Evolutionary conservation across 2,329 filamentous ascomycete genomes (phyloP).

Genomic region (Venturia nashicola): DNA sequence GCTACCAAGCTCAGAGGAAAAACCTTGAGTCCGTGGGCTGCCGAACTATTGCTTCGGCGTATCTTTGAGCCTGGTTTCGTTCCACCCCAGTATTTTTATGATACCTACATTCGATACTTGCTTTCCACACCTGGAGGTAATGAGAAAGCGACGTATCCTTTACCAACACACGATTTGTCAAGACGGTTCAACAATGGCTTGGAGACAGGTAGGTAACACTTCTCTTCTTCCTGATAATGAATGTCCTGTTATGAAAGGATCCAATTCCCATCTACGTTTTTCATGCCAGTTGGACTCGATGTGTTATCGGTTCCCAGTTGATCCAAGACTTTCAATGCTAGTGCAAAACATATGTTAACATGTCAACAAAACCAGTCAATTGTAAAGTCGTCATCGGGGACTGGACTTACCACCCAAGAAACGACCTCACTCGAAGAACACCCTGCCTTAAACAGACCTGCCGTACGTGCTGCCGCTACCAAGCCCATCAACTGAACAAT

Average conservation of each 20-base stretch:
- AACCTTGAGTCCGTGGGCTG: background rate
- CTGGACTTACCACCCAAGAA: background rate
- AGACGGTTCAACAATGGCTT: background rate
- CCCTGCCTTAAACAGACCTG: background rate
- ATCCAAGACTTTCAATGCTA: too few species aligned
- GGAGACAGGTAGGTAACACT: background rate
- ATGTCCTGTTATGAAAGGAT: background rate
- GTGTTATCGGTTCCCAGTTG: background rate
- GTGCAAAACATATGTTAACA: background rate
- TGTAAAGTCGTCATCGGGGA: background rate
- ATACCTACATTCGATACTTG: background rate
- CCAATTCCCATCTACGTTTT: background rate
- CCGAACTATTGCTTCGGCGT: background rate
- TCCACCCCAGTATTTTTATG: background rate
- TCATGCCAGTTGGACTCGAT: background rate
- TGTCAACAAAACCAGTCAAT: background rate
- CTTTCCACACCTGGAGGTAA: background rate
- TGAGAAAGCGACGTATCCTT: background rate
- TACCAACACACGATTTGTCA: background rate
- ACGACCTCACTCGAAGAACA: background rate
- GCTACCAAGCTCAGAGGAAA: background rate
- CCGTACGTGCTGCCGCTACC: background rate
- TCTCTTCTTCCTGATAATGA: background rate
- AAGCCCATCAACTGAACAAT: background rate
- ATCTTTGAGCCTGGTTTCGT: background rate